Percentiles rank a stretch among this genome's conserved stretches.
Conservation (phyloP, 257 asterid genomes). For the Solanum commersonii region DNA sequence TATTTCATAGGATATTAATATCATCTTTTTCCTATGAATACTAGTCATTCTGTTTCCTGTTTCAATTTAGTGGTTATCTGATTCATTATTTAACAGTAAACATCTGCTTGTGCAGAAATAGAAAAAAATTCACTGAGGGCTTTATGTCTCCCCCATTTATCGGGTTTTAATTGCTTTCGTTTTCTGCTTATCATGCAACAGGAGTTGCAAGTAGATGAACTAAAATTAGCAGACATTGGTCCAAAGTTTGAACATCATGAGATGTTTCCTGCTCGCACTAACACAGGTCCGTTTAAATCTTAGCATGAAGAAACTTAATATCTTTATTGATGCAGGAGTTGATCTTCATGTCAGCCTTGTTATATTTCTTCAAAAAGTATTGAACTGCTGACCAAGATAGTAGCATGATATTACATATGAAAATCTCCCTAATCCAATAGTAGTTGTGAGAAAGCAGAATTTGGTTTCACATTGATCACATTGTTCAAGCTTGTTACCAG, state of each 20-base stretch:
- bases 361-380: not conserved
- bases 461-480: not conserved
- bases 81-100: not conserved
- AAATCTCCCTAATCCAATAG: not conserved
- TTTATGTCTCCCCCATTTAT: not conserved
- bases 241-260: conserved; percentile 78
- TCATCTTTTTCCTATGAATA: not conserved
- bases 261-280: conserved; percentile 88
- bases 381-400: not conserved
- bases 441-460: not conserved
- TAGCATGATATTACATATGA: not conserved
- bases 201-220: conserved; percentile 71
- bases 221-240: conserved; percentile 67
- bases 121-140: not conserved
- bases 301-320: not conserved
- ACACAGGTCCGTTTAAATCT: conserved; percentile 51
- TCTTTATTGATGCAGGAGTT: not conserved
- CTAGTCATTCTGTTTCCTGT: not conserved
- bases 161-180: not conserved
- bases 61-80: not conserved
- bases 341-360: conserved; percentile 22
- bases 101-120: not conserved
- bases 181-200: conserved; percentile 13
- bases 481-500: not conserved
- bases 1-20: not conserved